phyloP scores from a whole-genome alignment of 805 yeast genomes.

The Cyberlindnera mycetangii region DNA sequence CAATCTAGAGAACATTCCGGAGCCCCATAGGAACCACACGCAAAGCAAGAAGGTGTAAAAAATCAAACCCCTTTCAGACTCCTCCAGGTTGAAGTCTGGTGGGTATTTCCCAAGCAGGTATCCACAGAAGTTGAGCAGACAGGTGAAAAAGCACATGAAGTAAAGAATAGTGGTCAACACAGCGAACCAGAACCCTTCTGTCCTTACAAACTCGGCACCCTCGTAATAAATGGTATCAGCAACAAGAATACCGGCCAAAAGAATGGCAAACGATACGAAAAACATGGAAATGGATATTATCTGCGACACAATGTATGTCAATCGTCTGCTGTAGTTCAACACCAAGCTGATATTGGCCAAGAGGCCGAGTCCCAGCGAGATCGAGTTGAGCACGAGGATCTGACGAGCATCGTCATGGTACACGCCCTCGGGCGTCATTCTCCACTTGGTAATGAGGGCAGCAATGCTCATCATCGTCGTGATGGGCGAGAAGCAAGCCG shows the following conservation, averaged over 20 bases:
- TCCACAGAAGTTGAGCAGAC: slow-evolving; percentile 61
- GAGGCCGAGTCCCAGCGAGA: slow-evolving; percentile 64
- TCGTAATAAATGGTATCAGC: slow-evolving; percentile 33
- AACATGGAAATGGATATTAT: slow-evolving; percentile 60
- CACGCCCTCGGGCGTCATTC: slow-evolving; percentile 31
- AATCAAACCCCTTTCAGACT: slow-evolving; percentile 72
- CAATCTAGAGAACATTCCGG: slow-evolving; percentile 50
- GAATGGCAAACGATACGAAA: slow-evolving; percentile 52
- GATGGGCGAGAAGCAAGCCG: slow-evolving; percentile 78
- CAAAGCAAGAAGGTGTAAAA: slow-evolving; percentile 62
- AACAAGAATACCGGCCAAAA: slow-evolving; percentile 47
- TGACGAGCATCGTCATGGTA: slow-evolving; percentile 36
- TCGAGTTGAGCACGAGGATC: slow-evolving; percentile 54
- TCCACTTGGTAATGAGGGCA: slow-evolving; percentile 71
- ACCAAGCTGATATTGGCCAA: slow-evolving; percentile 66
- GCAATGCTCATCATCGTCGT: slow-evolving; percentile 72
- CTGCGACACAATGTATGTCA: slow-evolving; percentile 62
- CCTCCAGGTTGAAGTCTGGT: slow-evolving; percentile 63
- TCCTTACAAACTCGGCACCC: slow-evolving; percentile 26
- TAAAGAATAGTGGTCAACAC: slow-evolving; percentile 63
- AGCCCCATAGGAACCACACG: slow-evolving; percentile 71
- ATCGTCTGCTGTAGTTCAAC: slow-evolving; percentile 60
- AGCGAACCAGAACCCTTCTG: slow-evolving; percentile 82
- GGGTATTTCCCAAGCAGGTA: slow-evolving; percentile 58
- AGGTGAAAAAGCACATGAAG: slow-evolving; percentile 49